Evolutionary conservation across 495 filamentous ascomycete species (phyloP).

Genomic region (Xylaria castorea): DNA sequence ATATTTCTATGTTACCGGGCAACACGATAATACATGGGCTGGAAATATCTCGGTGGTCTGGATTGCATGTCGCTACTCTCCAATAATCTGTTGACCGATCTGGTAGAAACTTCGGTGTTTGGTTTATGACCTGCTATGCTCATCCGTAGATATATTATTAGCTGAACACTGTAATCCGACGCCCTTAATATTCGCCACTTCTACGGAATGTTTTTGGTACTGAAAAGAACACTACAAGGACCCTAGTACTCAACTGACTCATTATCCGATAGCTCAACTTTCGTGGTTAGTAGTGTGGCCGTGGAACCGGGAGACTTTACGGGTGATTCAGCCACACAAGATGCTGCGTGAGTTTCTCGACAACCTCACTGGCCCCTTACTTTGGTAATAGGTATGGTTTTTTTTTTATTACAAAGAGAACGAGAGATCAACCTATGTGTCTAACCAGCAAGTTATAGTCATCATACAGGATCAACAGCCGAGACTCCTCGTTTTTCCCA

Average conservation of each 20-base stretch:
- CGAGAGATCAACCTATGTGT: too few species aligned
- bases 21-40: not conserved
- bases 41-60: not conserved
- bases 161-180: not conserved
- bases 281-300: not conserved
- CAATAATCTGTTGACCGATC: not conserved
- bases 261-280: not conserved
- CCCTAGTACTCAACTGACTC: not conserved
- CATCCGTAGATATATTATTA: not conserved
- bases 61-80: not conserved
- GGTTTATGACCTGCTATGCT: not conserved
- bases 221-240: not conserved
- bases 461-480: not conserved
- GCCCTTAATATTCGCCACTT: not conserved
- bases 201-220: not conserved
- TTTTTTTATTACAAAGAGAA: too few species aligned
- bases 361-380: not conserved
- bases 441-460: not conserved
- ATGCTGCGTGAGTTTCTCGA: not conserved
- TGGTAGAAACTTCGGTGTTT: not conserved
- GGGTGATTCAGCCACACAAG: not conserved
- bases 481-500: constrained; percentile 18
- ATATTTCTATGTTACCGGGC: not conserved
- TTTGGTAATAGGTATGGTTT: too few species aligned
- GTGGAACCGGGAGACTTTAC: not conserved